These are phyloP conservation scores for Mucor mucedo DNA, from an alignment of 371 early-diverging fungal species.

Conservation along the genomic window DNA sequence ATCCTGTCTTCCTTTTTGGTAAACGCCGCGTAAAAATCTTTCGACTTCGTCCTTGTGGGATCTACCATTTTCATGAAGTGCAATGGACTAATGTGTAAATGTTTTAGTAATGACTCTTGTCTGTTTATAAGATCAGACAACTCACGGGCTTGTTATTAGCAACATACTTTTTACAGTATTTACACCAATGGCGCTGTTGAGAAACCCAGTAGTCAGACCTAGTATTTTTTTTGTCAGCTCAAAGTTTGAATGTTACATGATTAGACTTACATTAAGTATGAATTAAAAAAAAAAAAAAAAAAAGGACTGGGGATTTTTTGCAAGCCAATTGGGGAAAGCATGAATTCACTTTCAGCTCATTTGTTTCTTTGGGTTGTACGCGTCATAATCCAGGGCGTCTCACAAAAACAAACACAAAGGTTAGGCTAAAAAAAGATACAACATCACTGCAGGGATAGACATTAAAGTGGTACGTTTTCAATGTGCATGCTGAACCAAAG, in stretches of 20 bases:
- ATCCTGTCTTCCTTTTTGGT: slow-evolving; percentile 63
- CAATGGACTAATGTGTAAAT: slow-evolving; percentile 58
- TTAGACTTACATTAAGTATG: background rate
- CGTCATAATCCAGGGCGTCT: too few relatives aligned
- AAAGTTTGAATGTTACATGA: background rate
- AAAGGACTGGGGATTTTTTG: background rate
- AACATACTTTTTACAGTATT: slow-evolving; percentile 77
- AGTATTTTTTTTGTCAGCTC: background rate
- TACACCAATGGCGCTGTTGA: slow-evolving; percentile 73
- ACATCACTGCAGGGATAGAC: too few relatives aligned
- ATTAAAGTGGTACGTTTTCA: too few relatives aligned
- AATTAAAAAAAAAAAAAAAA: background rate
- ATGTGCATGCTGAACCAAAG: too few relatives aligned
- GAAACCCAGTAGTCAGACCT: slow-evolving; percentile 85
- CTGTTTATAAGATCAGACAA: slow-evolving; percentile 6
- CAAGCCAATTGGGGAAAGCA: too few relatives aligned
- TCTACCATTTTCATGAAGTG: slow-evolving; percentile 68
- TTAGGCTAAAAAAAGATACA: background rate
- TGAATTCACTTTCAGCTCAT: too few relatives aligned
- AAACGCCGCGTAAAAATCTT: slow-evolving; percentile 66
- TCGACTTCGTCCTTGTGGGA: slow-evolving; percentile 77
- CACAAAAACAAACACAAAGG: background rate
- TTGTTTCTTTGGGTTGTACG: too few relatives aligned
- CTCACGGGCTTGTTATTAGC: slow-evolving; percentile 77
- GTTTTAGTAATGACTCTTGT: background rate